These are phyloP conservation scores for Casuarina equisetifolia DNA, from an alignment of 306 rosid species.

Conservation along the genomic window DNA sequence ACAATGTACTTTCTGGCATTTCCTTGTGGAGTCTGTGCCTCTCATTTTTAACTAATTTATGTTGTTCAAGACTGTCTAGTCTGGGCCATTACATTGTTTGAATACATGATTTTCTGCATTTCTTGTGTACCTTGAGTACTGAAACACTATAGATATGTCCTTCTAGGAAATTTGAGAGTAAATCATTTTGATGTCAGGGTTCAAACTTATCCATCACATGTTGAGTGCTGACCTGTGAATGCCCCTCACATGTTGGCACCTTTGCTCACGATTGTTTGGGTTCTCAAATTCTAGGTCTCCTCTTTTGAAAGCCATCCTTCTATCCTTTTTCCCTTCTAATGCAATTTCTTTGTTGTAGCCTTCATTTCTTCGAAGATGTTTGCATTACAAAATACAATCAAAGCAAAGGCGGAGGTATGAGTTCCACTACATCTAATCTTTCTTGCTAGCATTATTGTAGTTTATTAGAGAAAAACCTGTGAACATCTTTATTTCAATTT, in stretches of 20 bases:
- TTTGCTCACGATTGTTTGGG: constrained; percentile 10
- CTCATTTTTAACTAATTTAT: not conserved
- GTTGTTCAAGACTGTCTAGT: constrained; percentile 7
- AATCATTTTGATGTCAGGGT: not conserved
- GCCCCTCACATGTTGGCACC: constrained; percentile 14
- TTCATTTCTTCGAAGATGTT: constrained; percentile 74
- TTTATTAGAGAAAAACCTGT: not conserved
- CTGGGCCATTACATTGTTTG: not conserved
- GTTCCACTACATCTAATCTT: not conserved
- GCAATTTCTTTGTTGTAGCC: constrained; percentile 61
- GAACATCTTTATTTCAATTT: not conserved
- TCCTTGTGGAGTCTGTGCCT: not conserved
- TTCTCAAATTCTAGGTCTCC: constrained; percentile 10
- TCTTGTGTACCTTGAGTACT: constrained; percentile 7
- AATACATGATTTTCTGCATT: not conserved
- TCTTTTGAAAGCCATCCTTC: constrained; percentile 1
- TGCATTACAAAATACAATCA: constrained; percentile 76
- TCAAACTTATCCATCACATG: not conserved
- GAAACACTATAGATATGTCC: not conserved
- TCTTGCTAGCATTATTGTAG: not conserved
- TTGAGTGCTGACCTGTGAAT: constrained; percentile 6
- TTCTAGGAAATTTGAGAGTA: constrained; percentile 1
- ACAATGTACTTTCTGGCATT: constrained; percentile 53
- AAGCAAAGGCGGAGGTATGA: constrained; percentile 63
- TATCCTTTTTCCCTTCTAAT: constrained; percentile 22